Evolutionary conservation across 2,329 filamentous ascomycete genomes (phyloP), one percentile per base, ranked within the genome.

Genomic region (Clarireedia sp.): DNA sequence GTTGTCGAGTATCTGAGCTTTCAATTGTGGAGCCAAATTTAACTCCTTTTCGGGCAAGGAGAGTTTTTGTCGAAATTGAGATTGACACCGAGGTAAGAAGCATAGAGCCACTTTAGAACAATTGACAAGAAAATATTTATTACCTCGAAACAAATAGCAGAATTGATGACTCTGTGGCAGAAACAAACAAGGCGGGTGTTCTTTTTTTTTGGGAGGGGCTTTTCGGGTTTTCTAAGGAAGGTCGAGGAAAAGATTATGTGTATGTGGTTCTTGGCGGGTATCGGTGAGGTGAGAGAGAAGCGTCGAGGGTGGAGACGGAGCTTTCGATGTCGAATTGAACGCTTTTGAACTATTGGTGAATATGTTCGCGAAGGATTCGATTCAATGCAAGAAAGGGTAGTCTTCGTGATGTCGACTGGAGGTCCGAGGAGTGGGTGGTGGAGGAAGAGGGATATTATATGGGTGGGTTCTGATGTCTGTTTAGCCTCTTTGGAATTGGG

Each of bases 1-100:
- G 48, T 41, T 49, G 21, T 54, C 51, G 51, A 54, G 51, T 54
- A 48, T 48, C 43, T 53, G 45, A 43, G 33, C 51, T 48, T 48
- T 48, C 51, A 48, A 54, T 48, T 54, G 51, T 54, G 51, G 44
- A 54, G 44, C 41, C 51, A 54, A 54, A 54, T 54, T 54, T 54
- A 54, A 54, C 44, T 41, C 44, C 44, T 54, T 48, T 48, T 41
- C 7, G 9, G 9, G 16, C 2, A 41, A 41, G 38, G 19, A 17
- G 17, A 8, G 8, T 45, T 23, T 5, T 9, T 7, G 26, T 26
- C 16, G 44, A 48, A 26, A 48, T 54, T 33, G 51, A 48, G 44
- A 54, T 53, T 29, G 43, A 24, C 51, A 21, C 45, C 33, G 19
- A 45, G 21, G 19, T 21, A 21, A 21, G 17, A 21, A 45, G 12